Evolutionary conservation across 2,329 filamentous ascomycete species (phyloP).

Genomic region (Talaromyces sp.): DNA sequence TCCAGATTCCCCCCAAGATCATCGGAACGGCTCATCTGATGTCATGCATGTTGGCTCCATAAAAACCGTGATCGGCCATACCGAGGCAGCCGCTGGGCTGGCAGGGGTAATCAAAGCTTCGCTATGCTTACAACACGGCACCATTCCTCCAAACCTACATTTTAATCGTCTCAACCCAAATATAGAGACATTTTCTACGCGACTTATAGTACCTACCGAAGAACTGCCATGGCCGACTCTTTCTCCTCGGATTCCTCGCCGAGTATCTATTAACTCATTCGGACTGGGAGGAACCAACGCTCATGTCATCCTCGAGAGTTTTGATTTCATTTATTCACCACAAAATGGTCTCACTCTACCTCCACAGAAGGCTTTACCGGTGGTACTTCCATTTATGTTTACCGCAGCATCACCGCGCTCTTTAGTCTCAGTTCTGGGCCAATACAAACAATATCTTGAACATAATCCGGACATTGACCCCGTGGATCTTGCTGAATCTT

Average conservation of each 20-base stretch:
- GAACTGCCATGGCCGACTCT: conserved; percentile 13
- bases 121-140: conserved; percentile 31
- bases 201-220: conserved; percentile 18
- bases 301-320: conserved; percentile 21
- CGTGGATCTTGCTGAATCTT: conserved; percentile 53
- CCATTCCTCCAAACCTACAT: conserved; percentile 20
- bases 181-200: conserved; percentile 18
- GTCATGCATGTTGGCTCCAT: conserved; percentile 22
- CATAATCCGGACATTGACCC: conserved; percentile 46
- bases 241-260: conserved; percentile 13
- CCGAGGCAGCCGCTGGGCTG: conserved; percentile 24
- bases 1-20: conserved; percentile 12
- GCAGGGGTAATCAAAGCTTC: conserved; percentile 22
- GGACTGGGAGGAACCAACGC: conserved; percentile 34
- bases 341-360: neutral
- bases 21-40: neutral
- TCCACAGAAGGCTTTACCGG: neutral
- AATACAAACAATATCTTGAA: conserved; percentile 42
- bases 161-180: conserved; percentile 24
- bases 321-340: neutral
- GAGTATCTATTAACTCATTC: conserved; percentile 40
- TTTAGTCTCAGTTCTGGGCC: neutral
- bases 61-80: conserved; percentile 31
- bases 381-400: conserved; percentile 5
- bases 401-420: neutral